Conservation (phyloP, 306 rosid species). For the Fragaria vesca region DNA sequence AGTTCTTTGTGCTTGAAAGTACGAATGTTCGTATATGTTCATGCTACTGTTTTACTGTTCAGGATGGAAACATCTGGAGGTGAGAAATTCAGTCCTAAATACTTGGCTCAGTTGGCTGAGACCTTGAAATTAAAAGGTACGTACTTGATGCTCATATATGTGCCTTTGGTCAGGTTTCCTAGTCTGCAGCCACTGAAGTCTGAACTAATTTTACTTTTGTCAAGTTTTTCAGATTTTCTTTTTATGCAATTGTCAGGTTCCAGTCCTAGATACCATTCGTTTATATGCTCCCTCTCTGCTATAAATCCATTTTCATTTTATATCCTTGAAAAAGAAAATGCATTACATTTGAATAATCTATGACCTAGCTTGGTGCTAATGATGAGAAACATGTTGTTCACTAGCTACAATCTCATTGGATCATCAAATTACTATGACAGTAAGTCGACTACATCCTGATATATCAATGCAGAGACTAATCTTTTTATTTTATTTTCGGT, state of each 20-base stretch:
- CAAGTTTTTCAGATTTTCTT: no score
- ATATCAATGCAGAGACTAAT: constrained; percentile 19
- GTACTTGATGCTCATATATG: constrained; percentile 37
- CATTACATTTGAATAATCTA: neutral
- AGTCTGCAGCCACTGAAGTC: neutral
- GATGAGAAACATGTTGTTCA: neutral
- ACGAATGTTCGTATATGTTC: neutral
- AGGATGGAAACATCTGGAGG: constrained; percentile 90
- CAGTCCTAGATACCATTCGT: neutral
- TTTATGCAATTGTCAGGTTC: neutral
- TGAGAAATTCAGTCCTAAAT: constrained; percentile 42
- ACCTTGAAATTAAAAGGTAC: constrained; percentile 59
- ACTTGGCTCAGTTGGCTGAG: constrained; percentile 53
- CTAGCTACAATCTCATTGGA: neutral
- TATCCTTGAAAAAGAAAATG: neutral
- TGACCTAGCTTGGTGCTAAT: neutral
- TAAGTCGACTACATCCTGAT: constrained; percentile 6
- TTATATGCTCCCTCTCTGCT: neutral
- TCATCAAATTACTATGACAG: neutral
- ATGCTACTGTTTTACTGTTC: constrained; percentile 9
- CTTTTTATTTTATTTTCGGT: constrained; percentile 28
- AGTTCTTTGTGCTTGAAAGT: constrained; percentile 4
- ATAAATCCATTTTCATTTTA: neutral
- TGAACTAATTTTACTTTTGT: neutral
- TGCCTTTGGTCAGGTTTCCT: constrained; percentile 18